Base-by-base conservation (phyloP, 192 early-diverging fungal genomes). In the Coemansia sp. region DNA sequence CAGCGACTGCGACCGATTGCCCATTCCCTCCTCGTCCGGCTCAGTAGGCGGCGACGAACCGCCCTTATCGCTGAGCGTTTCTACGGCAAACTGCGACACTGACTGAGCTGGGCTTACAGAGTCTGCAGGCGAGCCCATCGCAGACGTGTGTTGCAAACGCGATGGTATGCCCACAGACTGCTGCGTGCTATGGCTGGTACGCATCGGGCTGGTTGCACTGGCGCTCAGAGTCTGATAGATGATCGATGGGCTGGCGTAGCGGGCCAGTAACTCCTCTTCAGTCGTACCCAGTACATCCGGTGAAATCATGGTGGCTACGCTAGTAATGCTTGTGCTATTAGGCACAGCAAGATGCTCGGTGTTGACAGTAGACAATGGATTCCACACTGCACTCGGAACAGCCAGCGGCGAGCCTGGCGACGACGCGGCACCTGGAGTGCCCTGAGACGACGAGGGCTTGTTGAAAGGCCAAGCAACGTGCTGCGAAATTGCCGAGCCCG, bases 381-480 rank as follows among this genome's bases (percentile, higher is more conserved):
- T 42, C 47, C 56, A 58, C 23, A 44, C 23, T 37, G 34, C 15
- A 31, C 9, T 23, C 17, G 18, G 38, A 14, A 18, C 20, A 3
- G 18, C n/a, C 14, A 25, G n/a, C 17, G 46, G 46, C 18, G 17
- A 48, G 37, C 37, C 25, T 36, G 61, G 50, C 61, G 61, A 63
- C 50, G 24, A 23, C 7, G n/a, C 61, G 1, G 36, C 61, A 18
- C 51, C 38, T 21, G 50, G 34, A 14, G 40, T 58, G 24, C 14
- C 34, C 14, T 24, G 37, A 21, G 25, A 10, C 53, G 42, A 28
- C 18, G 58, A 31, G 12, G 54, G 56, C 64, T 79, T 79, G 70
- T 79, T 79, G 51, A 69, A 79, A 9, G 76, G 76, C 76, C 76
- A 79, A 11, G 76, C 76, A 4, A 64, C 67, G 20, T 69, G 76